Evolutionary conservation across 2,329 filamentous ascomycete genomes (phyloP), one percentile per base, ranked within the genome.

Genomic region (Epichloe hybrida): DNA sequence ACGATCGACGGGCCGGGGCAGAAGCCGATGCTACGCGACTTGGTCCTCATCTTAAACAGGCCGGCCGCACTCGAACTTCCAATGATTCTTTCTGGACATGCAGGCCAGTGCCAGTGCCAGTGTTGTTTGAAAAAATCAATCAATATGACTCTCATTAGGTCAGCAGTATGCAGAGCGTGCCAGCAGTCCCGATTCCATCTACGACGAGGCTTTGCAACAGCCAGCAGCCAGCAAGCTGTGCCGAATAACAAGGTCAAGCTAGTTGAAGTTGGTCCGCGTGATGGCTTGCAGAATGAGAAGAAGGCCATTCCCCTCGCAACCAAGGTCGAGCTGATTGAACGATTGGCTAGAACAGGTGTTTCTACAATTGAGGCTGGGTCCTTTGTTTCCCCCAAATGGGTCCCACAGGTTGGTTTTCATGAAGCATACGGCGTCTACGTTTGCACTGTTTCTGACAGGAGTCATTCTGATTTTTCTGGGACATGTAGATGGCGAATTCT

Each of bases 271-370:
- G 87, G 86, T 8, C 87, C 88, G 36, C 76, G 88, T 56, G 88
- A 94, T 70, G 88, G 88, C n/a, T 69, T 94, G 49, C 88, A 95
- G 64, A 94, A 93, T 62, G 86, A 93, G 70, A 86, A 85, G 68
- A 78, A 72, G 55, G 73, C 73, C 31, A 84, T 94, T 72, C 86
- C 86, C 0, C 71, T 87, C 11, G 72, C 75, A 6, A 88, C 82
- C 2, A 94, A 94, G 66, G 77, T 91, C 50, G 80, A 89, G 57
- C 68, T 94, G 49, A 85, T 94, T 39, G 75, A 83, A 57, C 72
- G 79, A 53, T 70, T 94, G 54, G 79, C 81, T 36, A 69, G 70
- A 55, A 84, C 86, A 0, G 88, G 88, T 0, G 64, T 93, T 41
- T 70, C 71, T 5, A 81, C 81, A 3, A 91, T 94, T 54, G 88